Percentiles rank a stretch among this genome's conserved stretches.
These are phyloP conservation scores for Metschnikowia anglica DNA, from an alignment of 805 yeast species.

Conservation along the genomic window DNA sequence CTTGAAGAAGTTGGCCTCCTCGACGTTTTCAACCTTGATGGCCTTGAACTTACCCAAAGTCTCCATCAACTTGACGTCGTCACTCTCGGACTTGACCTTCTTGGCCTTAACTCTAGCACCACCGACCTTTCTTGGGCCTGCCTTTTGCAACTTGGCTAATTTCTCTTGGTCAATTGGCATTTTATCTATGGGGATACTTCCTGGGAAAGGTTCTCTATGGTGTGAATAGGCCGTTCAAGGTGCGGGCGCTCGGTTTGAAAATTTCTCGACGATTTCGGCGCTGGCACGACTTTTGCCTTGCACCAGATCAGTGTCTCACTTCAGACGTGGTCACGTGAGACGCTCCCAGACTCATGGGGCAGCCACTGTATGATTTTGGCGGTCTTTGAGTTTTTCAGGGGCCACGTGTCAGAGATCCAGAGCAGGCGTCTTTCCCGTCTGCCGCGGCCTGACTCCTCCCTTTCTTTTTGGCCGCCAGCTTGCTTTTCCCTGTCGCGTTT, in stretches of 20 bases:
- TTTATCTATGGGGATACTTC: constrained; percentile 5
- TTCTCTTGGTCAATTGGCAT: constrained; percentile 95
- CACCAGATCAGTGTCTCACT: too few species aligned
- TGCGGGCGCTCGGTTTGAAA: constrained; percentile 13
- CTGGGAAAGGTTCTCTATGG: not conserved
- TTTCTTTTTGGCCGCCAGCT: too few species aligned
- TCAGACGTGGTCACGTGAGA: constrained; percentile 19
- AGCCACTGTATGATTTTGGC: too few species aligned
- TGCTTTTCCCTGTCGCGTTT: too few species aligned
- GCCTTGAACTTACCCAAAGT: constrained; percentile 87
- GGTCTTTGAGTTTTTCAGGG: too few species aligned
- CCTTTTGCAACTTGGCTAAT: constrained; percentile 87
- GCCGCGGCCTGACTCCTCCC: too few species aligned
- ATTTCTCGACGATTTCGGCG: constrained; percentile 20
- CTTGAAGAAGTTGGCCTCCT: constrained; percentile 96
- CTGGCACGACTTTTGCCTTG: constrained; percentile 7
- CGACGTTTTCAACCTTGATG: constrained; percentile 83
- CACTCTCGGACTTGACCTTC: constrained; percentile 75
- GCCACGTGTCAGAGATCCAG: too few species aligned
- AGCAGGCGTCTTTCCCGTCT: too few species aligned
- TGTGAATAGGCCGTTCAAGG: not conserved
- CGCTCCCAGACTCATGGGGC: too few species aligned
- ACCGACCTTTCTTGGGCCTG: constrained; percentile 73
- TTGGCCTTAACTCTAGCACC: constrained; percentile 91
- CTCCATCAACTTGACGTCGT: constrained; percentile 87